A percentile compares a stretch with the other conserved stretches of the same genome.
Evolutionary conservation across 2,329 filamentous ascomycete species (phyloP).

Genomic region (Trichoderma sp.): DNA sequence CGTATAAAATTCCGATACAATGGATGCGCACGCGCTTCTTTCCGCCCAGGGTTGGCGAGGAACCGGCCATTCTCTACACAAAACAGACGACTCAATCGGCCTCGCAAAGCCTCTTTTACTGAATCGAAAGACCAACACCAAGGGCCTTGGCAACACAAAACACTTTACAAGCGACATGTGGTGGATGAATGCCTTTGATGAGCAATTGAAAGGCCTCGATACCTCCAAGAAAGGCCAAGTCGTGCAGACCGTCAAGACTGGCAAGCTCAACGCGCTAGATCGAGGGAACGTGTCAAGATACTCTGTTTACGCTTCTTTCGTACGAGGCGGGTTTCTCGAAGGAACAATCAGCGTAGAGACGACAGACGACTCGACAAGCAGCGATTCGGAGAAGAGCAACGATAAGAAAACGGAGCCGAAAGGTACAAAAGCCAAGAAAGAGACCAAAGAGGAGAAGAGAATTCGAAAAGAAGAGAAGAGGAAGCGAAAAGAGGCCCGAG

Average conservation of each 20-base stretch:
- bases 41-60: conserved; percentile 89
- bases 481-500: conserved; percentile 39
- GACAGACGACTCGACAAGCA: conserved; percentile 37
- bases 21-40: conserved; percentile 85
- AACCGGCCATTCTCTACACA: conserved; percentile 83
- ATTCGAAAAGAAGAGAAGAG: conserved; percentile 34
- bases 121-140: conserved; percentile 77
- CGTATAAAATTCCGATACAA: conserved; percentile 42
- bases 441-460: conserved; percentile 32
- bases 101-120: conserved; percentile 83
- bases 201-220: conserved; percentile 81
- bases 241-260: conserved; percentile 58
- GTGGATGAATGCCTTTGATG: conserved; percentile 96
- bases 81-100: conserved; percentile 71
- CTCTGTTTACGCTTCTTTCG: conserved; percentile 81
- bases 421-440: conserved; percentile 35
- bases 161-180: conserved; percentile 78
- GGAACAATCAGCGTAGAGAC: conserved; percentile 62
- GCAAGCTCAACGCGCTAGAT: conserved; percentile 60
- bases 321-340: conserved; percentile 75
- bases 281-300: conserved; percentile 58
- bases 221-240: conserved; percentile 60
- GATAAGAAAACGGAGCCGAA: conserved; percentile 38
- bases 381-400: conserved; percentile 33
- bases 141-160: conserved; percentile 79